Percentiles rank a stretch among this genome's conserved stretches.
Evolutionary conservation across 352 stramenopile species (phyloP).

Genomic region (Phytophthora cactorum): DNA sequence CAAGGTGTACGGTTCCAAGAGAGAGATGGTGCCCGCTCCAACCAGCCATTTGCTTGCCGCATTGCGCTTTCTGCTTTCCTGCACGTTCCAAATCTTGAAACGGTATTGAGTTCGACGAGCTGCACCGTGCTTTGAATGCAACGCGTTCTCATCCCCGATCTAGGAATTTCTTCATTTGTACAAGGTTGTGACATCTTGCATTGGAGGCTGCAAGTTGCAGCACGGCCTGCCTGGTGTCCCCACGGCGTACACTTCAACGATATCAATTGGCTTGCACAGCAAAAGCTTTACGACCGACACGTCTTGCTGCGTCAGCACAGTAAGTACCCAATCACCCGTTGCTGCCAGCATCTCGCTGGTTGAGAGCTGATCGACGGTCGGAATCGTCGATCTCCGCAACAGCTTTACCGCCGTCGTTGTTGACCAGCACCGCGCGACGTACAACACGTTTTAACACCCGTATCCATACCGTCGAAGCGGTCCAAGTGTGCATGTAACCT

Average conservation of each 20-base stretch:
- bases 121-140: background rate
- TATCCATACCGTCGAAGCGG: too few species aligned
- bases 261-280: slow-evolving; percentile 10
- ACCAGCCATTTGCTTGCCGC: slow-evolving; percentile 16
- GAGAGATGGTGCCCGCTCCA: slow-evolving; percentile 13
- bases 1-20: slow-evolving; percentile 15
- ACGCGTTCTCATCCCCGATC: background rate
- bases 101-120: background rate
- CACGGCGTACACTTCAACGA: slow-evolving; percentile 10
- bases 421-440: too few species aligned
- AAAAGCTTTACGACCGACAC: slow-evolving; percentile 14
- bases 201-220: background rate
- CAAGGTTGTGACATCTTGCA: background rate
- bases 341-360: background rate
- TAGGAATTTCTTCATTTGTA: background rate
- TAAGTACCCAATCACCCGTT: slow-evolving; percentile 20
- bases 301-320: slow-evolving; percentile 22
- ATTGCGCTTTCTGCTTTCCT: background rate
- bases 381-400: slow-evolving; percentile 1
- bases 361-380: background rate
- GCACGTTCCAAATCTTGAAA: background rate
- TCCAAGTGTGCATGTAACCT: too few species aligned
- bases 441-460: too few species aligned
- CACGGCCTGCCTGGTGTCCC: slow-evolving; percentile 7
- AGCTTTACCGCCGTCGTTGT: background rate